Base-by-base conservation (phyloP, 495 filamentous ascomycete species). In the Aspergillus egyptiacus region DNA sequence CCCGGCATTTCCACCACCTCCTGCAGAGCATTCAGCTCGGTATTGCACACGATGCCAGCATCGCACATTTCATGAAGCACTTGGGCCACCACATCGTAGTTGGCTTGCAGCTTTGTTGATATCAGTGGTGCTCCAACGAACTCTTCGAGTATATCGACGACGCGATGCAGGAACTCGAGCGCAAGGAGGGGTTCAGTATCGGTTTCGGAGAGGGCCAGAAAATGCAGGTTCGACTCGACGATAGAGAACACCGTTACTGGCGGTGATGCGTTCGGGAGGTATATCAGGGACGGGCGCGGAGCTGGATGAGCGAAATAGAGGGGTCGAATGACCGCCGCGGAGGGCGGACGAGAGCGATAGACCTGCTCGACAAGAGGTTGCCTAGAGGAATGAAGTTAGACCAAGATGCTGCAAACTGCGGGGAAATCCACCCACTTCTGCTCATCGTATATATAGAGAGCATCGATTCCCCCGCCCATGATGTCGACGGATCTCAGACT, bases 51-150 rank as follows among this genome's bases (percentile, higher is more conserved):
- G n/a, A 83, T 75, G 3, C 93, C 94, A 10, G 81, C 90, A 78
- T 99, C 93, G 64, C 91, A 95, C 84, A 97, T 96, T 69, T 99
- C 93, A 56, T 83, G 85, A 22, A 97, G 75, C 6, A 99, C 70
- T 67, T 97, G 94, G 14, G 90, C 90, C 18, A 95, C 87, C 34
- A 97, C 84, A 81, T 97, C 89, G 62, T 97, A 99, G 64, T 80
- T 87, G 24, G 72, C 73, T 64, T 95, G 89, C 57, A 99, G 83
- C 69, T 91, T 95, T 49, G 73, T 75, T 13, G 89, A 84, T 17
- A 95, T 69, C 43, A 99, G 66, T 3, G 93, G 93, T n/a, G 87
- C 78, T 27, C 91, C 91, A 10, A 97, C 74, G 60, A 96, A 97
- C 48, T 96, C 93, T 68, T 99, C 94, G 15, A 99, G 75, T 3